phyloP scores from a whole-genome alignment of 1,284 basidiomycete species.

The Rhodotorula glutinis region DNA sequence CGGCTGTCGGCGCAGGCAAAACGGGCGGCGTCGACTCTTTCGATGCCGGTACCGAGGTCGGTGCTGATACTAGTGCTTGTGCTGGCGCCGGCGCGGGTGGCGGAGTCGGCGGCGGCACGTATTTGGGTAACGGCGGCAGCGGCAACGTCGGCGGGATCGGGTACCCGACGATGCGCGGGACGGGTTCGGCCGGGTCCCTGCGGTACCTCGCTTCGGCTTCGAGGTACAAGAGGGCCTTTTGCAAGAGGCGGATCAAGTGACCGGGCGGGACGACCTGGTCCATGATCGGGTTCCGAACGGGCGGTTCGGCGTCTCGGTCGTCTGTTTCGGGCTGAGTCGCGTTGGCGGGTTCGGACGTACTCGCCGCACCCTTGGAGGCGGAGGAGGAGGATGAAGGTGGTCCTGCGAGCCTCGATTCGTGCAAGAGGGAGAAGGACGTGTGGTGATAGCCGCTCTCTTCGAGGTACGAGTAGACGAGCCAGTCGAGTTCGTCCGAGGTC shows the following conservation, averaged over 20 bases:
- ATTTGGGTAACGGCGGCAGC: constrained; percentile 40
- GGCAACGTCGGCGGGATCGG: constrained; percentile 37
- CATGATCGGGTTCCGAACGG: constrained; percentile 42
- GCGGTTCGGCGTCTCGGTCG: not conserved
- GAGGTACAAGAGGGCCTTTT: constrained; percentile 73
- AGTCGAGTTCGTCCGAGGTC: constrained; percentile 77
- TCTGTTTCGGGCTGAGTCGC: no score
- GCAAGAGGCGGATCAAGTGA: constrained; percentile 71
- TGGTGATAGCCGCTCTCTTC: constrained; percentile 75
- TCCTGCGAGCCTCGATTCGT: constrained; percentile 63
- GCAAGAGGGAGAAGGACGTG: constrained; percentile 68
- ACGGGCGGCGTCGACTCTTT: not conserved
- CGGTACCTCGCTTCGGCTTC: constrained; percentile 64
- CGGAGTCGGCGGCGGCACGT: constrained; percentile 21
- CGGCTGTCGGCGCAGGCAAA: no score
- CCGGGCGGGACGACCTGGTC: constrained; percentile 66
- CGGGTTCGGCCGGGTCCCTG: constrained; percentile 17
- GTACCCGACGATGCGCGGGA: constrained; percentile 39
- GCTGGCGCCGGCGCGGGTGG: not conserved
- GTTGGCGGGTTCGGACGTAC: no score
- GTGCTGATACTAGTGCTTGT: not conserved
- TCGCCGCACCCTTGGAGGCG: not conserved
- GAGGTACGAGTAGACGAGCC: constrained; percentile 75
- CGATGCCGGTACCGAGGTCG: not conserved
- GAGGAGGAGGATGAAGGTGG: constrained; percentile 37